Base-by-base conservation (phyloP, 140 eudicot species). In the Flaveria floridana region DNA sequence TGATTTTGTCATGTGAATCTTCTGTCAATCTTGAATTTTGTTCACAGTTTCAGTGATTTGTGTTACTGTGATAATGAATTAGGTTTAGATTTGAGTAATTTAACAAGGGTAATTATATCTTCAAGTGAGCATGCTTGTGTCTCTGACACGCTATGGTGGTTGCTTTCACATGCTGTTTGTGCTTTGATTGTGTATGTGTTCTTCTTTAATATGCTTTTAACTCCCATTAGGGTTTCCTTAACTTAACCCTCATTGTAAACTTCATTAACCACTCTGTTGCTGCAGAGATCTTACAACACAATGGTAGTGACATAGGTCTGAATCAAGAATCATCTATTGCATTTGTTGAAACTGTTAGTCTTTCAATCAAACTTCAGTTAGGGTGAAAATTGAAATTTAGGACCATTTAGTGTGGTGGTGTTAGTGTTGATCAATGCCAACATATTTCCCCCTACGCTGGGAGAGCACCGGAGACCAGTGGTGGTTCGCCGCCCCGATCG, bases 391-490 rank as follows among this genome's bases (percentile, higher is more conserved):
- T 21, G 23, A 21, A 34, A 5, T 34, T 34, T 0, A 34, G 41
- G 8, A 34, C 41, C 8, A 34, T 34, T 34, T 34, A 34, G 41
- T 34, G 41, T 34, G 37, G 37, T 30, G 37, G 37, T 30, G 37
- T 30, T 8, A 6, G 48, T 42, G 12, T 11, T 13, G 14, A 13
- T 66, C 64, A 74, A 89, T 89, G 96, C 82, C 93, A 2, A 73
- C 84, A 53, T 83, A 89, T 81, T 93, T 93, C 56, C 96, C 98
- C 6, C 91, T 93, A 3, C 68, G 97, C 19, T 93, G 99, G 99
- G 99, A 90, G 79, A 88, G 98, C 82, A 93, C 98, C 14, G 98
- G 98, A 7, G 98, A 93, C 67, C 96, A 88, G 42, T 93, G 98
- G 99, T 93, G 99, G 99, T 93, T 85, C 62, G 99, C 94, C 16